These are phyloP conservation scores for Lolium multiflorum DNA, from an alignment of 176 grass and related monocot genomes.

Conservation along the genomic window DNA sequence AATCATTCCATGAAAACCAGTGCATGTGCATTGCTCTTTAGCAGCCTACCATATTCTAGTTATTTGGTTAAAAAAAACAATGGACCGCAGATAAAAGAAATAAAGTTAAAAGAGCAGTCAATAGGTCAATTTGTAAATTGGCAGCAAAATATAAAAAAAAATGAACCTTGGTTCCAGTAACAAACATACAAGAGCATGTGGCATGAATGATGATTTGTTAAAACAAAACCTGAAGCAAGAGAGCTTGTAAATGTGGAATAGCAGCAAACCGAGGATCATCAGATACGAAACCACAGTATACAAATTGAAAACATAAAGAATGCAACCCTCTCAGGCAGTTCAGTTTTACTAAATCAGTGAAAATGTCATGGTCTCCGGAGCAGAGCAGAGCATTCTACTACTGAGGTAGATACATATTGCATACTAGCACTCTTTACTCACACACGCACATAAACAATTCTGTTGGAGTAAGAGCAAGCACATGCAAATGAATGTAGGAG, in stretches of 20 bases:
- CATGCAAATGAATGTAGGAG: not conserved
- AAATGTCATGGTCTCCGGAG: not conserved
- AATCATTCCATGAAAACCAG: not conserved
- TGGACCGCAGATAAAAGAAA: not conserved
- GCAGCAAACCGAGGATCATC: no score
- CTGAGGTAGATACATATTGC: not conserved
- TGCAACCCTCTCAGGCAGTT: no score
- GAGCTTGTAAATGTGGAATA: no score
- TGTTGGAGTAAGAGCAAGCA: no score
- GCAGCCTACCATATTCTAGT: not conserved
- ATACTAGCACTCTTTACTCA: not conserved
- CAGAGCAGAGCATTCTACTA: not conserved
- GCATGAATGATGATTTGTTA: not conserved
- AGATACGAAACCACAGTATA: no score
- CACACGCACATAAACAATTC: no score
- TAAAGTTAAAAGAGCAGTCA: not conserved
- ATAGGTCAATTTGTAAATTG: not conserved
- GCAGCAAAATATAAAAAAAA: not conserved
- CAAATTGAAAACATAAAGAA: no score
- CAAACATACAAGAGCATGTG: not conserved
- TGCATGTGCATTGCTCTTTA: not conserved
- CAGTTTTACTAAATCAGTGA: not conserved
- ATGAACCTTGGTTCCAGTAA: not conserved
- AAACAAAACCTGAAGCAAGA: not conserved
- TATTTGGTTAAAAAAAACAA: not conserved